These are phyloP conservation scores for Kuraishia hungarica DNA, from an alignment of 805 yeast species.

Conservation along the genomic window DNA sequence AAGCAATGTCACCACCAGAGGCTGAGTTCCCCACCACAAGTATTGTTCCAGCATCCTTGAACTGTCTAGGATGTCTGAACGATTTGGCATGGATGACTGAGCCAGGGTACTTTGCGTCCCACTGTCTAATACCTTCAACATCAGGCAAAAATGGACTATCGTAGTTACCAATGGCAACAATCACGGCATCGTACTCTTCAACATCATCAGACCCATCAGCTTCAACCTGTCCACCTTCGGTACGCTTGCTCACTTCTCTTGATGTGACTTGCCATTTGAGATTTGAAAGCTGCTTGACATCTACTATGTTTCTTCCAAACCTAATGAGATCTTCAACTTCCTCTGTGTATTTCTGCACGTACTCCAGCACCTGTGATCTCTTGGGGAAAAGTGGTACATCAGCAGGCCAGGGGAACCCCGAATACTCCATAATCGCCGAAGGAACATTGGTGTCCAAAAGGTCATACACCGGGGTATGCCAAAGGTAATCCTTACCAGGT, in stretches of 20 bases:
- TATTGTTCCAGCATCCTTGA: conserved; percentile 28
- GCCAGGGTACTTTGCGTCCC: conserved; percentile 33
- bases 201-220: conserved; percentile 1
- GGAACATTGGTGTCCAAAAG: conserved; percentile 65
- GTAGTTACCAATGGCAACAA: conserved; percentile 54
- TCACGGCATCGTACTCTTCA: conserved; percentile 52
- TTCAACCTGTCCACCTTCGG: conserved; percentile 20
- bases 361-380: conserved; percentile 48
- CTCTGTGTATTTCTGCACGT: conserved; percentile 43
- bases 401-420: conserved; percentile 39
- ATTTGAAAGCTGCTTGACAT: conserved; percentile 20
- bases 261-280: conserved; percentile 36
- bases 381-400: conserved; percentile 43
- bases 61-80: conserved; percentile 38
- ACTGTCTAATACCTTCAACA: conserved; percentile 42
- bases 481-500: conserved; percentile 20
- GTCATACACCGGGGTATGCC: conserved; percentile 54
- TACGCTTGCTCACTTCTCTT: conserved; percentile 21
- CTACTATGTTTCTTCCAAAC: conserved; percentile 38
- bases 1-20: conserved; percentile 64
- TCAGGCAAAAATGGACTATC: conserved; percentile 54
- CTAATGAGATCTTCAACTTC: conserved; percentile 28
- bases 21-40: conserved; percentile 71
- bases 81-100: conserved; percentile 49
- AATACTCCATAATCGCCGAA: conserved; percentile 57